These are phyloP conservation scores for Calophaca sinica DNA, from an alignment of 306 rosid genomes.

Conservation along the genomic window DNA sequence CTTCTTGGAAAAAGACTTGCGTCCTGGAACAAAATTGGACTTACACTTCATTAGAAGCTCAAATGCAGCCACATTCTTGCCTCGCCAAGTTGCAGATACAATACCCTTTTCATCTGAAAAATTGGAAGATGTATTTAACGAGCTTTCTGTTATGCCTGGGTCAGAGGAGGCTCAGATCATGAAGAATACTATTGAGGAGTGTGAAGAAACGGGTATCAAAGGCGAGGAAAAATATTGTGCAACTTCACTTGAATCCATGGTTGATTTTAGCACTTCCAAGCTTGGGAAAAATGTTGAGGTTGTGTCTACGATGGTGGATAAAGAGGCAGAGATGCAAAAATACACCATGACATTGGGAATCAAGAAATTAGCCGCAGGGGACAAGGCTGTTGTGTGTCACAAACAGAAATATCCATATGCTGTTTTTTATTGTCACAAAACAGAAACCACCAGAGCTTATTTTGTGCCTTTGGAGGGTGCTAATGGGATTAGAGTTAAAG, in stretches of 20 bases:
- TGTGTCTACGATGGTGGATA: slow-evolving; percentile 66
- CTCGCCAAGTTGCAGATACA: slow-evolving; percentile 55
- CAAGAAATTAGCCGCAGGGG: slow-evolving; percentile 49
- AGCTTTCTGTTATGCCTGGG: slow-evolving; percentile 52
- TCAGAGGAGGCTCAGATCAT: slow-evolving; percentile 58
- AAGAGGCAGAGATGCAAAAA: slow-evolving; percentile 51
- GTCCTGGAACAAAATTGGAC: slow-evolving; percentile 50
- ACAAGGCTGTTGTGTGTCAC: slow-evolving; percentile 73
- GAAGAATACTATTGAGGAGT: slow-evolving; percentile 60
- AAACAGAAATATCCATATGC: slow-evolving; percentile 75
- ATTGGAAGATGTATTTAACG: slow-evolving; percentile 46
- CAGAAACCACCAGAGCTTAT: slow-evolving; percentile 51
- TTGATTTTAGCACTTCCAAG: slow-evolving; percentile 73
- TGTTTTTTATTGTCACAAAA: slow-evolving; percentile 78
- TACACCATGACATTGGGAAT: slow-evolving; percentile 54
- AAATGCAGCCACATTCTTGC: slow-evolving; percentile 50
- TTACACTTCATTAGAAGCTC: slow-evolving; percentile 59
- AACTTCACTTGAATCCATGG: slow-evolving; percentile 87
- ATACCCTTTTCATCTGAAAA: slow-evolving; percentile 75
- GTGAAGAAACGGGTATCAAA: slow-evolving; percentile 51
- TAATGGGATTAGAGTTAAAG: slow-evolving; percentile 65
- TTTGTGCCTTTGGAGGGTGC: slow-evolving; percentile 63
- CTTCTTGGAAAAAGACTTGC: slow-evolving; percentile 73
- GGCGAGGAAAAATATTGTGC: slow-evolving; percentile 87
- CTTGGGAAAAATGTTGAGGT: slow-evolving; percentile 63